Base-by-base conservation (phyloP, 768 basidiomycete species). In the Floccularia luteovirens region DNA sequence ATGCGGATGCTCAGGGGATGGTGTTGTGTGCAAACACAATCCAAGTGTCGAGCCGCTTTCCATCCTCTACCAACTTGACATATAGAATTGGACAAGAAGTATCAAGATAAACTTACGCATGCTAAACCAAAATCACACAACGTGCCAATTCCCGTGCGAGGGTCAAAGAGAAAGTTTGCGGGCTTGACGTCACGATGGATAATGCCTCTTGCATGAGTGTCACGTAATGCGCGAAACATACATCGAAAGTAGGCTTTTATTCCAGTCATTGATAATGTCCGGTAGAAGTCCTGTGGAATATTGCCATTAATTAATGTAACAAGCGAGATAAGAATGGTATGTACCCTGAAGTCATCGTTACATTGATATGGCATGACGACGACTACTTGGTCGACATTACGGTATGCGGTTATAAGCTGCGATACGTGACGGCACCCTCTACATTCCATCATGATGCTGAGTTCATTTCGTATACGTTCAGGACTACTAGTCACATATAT, bases 121-220 rank as follows among this genome's bases (percentile, higher is more conserved):
- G 96, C 96, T 3, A 99, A 72, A 14, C 96, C 96, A 55, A 97
- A 96, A 60, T 98, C 96, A 48, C 90, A 90, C 5, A 99, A 64
- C 0, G 85, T 86, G 17, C 96, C 96, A 10, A 79, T 67, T 7
- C 85, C 84, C 5, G 82, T 84, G 25, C 71, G 75, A 25, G 89
- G 82, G 58, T 98, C 90, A 57, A 84, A 97, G 24, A 98, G 71
- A 58, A 98, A 98, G 59, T 98, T 98, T 44, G 93, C 94, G 16
- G 94, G 93, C 56, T 98, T 98, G 51, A 98, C 89, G 60, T 98
- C 94, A 32, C 94, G 88, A 58, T 98, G 94, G 38, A 98, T 88
- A 51, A 98, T 83, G 4, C 76, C 77, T 39, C 91, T 72, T 8
- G 77, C 65, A 56, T 98, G 93, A 19, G 91, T 83, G 53, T 94